Percentiles rank a stretch among this genome's conserved stretches.
phyloP scores from a whole-genome alignment of 2,329 filamentous ascomycete species.

The Ceratocystis harringtonii region DNA sequence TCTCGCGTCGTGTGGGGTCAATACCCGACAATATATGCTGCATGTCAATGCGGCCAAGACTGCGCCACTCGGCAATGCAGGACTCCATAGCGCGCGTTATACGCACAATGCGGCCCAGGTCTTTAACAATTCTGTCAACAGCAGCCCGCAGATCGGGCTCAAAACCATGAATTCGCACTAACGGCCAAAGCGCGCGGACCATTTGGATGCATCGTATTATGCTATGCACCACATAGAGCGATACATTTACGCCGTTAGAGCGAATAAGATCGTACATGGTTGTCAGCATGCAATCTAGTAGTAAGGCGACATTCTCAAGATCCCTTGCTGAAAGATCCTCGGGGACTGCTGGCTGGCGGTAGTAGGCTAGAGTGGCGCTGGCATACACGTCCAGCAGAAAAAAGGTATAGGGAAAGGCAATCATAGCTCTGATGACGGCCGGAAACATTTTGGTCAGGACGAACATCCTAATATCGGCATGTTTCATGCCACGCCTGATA shows the following conservation, averaged over 20 bases:
- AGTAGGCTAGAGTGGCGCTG: conserved; percentile 27
- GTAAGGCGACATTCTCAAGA: not conserved
- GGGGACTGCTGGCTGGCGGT: not conserved
- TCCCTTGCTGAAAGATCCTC: conserved; percentile 3
- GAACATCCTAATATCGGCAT: conserved; percentile 31
- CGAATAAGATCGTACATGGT: conserved; percentile 12
- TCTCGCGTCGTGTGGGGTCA: conserved; percentile 25
- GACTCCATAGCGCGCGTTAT: conserved; percentile 1
- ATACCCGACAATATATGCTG: conserved; percentile 20
- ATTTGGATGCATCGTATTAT: not conserved
- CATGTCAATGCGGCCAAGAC: not conserved
- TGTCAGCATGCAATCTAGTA: not conserved
- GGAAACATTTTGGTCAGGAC: conserved; percentile 39
- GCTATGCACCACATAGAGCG: conserved; percentile 2
- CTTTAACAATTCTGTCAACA: not conserved
- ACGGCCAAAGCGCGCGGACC: conserved; percentile 1
- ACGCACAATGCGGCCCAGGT: not conserved
- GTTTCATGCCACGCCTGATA: conserved; percentile 34
- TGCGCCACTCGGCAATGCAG: not conserved
- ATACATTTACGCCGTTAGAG: not conserved
- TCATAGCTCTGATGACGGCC: conserved; percentile 31
- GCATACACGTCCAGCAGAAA: conserved; percentile 37
- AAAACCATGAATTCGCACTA: conserved; percentile 5
- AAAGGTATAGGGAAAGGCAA: conserved; percentile 27
- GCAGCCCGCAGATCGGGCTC: not conserved